These are phyloP conservation scores for Mycena albidolilacea DNA, from an alignment of 768 basidiomycete species.

Conservation along the genomic window DNA sequence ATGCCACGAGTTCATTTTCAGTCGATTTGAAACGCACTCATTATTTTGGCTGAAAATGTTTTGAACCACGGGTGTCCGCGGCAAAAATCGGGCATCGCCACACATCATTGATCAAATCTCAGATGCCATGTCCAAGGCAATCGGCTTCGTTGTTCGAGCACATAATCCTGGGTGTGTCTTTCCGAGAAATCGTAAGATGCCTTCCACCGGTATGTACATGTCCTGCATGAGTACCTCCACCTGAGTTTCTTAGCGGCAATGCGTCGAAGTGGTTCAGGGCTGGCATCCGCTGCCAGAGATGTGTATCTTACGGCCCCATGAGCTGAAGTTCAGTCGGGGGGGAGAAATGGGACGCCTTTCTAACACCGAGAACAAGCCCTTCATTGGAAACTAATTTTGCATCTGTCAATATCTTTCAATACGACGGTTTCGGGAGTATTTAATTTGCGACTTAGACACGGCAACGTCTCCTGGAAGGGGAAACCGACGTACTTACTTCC, in stretches of 20 bases:
- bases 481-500: constrained; percentile 2
- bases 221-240: neutral
- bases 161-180: no score
- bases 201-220: no score
- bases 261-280: neutral
- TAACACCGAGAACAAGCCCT: constrained; percentile 4
- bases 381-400: constrained; percentile 1
- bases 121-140: no score
- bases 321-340: neutral
- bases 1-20: no score
- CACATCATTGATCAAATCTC: no score
- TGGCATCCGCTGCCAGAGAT: neutral
- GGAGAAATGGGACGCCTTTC: constrained; percentile 2
- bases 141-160: no score
- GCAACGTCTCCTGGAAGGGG: neutral
- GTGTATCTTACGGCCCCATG: neutral
- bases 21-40: no score
- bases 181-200: no score
- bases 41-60: no score
- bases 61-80: no score
- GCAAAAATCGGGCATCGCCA: no score
- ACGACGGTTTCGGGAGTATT: neutral
- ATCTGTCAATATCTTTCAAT: neutral
- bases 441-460: neutral
- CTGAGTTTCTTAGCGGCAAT: neutral